phyloP scores from a whole-genome alignment of 306 rosid species.

The Trifolium pratense region DNA sequence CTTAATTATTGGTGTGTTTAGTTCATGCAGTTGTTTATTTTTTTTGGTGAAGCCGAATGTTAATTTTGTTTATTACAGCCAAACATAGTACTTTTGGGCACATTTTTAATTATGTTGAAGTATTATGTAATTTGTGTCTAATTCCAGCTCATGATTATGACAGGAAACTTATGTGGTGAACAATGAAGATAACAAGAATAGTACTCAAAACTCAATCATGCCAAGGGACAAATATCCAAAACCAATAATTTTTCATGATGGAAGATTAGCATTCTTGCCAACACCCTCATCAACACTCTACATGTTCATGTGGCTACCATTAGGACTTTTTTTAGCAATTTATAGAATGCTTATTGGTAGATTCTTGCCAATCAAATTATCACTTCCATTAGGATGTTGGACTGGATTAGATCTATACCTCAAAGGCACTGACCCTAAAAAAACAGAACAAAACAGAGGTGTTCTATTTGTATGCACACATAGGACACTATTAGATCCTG shows the following conservation, averaged over 20 bases:
- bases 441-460: constrained; percentile 48
- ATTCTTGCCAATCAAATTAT: constrained; percentile 59
- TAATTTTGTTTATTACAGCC: too few relatives aligned
- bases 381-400: constrained; percentile 43
- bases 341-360: constrained; percentile 69
- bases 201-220: constrained; percentile 39
- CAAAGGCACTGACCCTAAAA: constrained; percentile 41
- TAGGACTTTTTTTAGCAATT: constrained; percentile 66
- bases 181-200: constrained; percentile 54
- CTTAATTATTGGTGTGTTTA: too few relatives aligned
- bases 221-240: constrained; percentile 73
- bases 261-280: constrained; percentile 88
- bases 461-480: constrained; percentile 71
- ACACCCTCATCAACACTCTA: constrained; percentile 73
- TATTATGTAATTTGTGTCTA: neutral
- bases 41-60: too few relatives aligned
- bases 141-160: constrained; percentile 36
- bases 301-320: constrained; percentile 84
- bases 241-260: constrained; percentile 87
- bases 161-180: constrained; percentile 78
- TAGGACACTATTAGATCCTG: constrained; percentile 78
- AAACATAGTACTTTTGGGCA: too few relatives aligned
- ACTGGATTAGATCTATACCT: constrained; percentile 55
- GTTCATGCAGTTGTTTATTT: too few relatives aligned
- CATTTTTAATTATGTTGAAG: neutral